phyloP scores from a whole-genome alignment of 441 rosid species.

The Aquilaria agallochum region DNA sequence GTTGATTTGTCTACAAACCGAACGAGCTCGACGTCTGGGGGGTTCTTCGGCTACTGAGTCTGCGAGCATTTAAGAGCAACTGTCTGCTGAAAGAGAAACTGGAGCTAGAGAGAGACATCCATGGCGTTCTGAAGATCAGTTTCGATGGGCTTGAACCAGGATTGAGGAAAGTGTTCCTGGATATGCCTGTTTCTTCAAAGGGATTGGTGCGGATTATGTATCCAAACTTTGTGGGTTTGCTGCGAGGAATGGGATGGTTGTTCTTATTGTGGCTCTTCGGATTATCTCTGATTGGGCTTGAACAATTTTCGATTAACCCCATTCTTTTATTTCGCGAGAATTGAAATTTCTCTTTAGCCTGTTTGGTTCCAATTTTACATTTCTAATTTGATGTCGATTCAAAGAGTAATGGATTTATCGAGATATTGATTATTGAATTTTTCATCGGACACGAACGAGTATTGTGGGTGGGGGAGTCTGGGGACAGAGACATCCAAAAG shows the following conservation, averaged over 20 bases:
- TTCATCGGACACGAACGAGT: too few species aligned
- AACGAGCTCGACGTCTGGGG: slow-evolving; percentile 11
- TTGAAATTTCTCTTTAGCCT: too few species aligned
- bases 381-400: too few species aligned
- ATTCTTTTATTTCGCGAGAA: too few species aligned
- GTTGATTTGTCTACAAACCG: slow-evolving; percentile 18
- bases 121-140: slow-evolving; percentile 24
- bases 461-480: too few species aligned
- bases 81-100: background rate
- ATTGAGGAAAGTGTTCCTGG: slow-evolving; percentile 20
- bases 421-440: too few species aligned
- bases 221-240: slow-evolving; percentile 16
- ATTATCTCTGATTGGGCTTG: background rate
- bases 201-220: slow-evolving; percentile 9
- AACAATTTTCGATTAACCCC: too few species aligned
- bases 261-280: slow-evolving; percentile 24
- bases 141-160: slow-evolving; percentile 27
- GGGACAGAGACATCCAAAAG: too few species aligned
- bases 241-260: slow-evolving; percentile 19
- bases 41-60: slow-evolving; percentile 26
- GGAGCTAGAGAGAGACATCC: slow-evolving; percentile 18
- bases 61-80: slow-evolving; percentile 23
- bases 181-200: slow-evolving; percentile 20
- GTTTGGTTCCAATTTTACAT: too few species aligned
- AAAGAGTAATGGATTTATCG: too few species aligned